Evolutionary conservation across 139 green algal species (phyloP).

Genomic region (Chlamydomonas urium): DNA sequence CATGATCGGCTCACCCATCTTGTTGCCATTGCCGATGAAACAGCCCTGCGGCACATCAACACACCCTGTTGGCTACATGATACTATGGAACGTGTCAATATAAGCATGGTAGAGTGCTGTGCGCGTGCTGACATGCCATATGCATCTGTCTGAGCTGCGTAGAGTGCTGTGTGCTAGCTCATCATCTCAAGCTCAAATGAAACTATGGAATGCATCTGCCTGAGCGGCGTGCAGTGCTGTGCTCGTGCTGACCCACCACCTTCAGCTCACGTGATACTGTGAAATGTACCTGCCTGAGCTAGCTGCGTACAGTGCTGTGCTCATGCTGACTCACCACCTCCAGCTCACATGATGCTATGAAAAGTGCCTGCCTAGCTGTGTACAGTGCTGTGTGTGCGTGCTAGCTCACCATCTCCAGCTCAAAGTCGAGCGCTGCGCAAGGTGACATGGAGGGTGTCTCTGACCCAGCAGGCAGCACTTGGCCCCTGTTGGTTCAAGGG

Average conservation of each 20-base stretch:
- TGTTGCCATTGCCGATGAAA: conserved; percentile 75
- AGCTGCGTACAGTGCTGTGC: not conserved
- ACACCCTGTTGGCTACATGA: no score
- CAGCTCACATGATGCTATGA: not conserved
- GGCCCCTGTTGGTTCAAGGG: no score
- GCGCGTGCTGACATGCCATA: not conserved
- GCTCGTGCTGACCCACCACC: not conserved
- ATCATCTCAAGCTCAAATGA: not conserved
- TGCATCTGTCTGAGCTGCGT: not conserved
- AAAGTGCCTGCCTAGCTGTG: no score
- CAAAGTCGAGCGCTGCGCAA: conserved; percentile 1
- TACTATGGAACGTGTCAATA: not conserved
- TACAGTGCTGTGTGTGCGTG: not conserved
- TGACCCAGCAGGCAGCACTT: not conserved
- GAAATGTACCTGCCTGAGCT: not conserved
- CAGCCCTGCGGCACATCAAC: conserved; percentile 61
- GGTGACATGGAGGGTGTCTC: not conserved
- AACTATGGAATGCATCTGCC: not conserved
- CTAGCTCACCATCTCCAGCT: conserved; percentile 14
- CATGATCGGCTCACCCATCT: conserved; percentile 60
- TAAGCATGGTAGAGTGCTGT: not conserved
- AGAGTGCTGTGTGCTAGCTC: not conserved
- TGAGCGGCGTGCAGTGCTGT: not conserved
- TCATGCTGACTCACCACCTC: not conserved
- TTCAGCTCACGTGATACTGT: no score